These are phyloP conservation scores for Trifolium repens DNA, from an alignment of 306 rosid species.

Conservation along the genomic window DNA sequence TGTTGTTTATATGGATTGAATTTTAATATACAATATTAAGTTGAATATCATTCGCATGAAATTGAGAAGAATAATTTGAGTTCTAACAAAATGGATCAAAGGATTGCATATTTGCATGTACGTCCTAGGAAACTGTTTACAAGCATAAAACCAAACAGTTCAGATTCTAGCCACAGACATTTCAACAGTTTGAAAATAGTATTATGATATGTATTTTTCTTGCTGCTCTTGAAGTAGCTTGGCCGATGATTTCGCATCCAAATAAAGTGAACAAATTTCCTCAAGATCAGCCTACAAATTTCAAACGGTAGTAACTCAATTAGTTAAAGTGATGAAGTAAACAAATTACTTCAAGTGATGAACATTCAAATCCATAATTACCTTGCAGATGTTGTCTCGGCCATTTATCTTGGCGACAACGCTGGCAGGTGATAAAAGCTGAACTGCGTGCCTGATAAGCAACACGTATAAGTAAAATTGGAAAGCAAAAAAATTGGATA, in stretches of 20 bases:
- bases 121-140: not conserved
- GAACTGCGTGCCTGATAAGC: conserved; percentile 82
- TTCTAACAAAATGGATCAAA: conserved; percentile 5
- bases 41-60: too few species aligned
- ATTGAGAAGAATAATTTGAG: not conserved
- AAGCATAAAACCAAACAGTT: not conserved
- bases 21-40: too few species aligned
- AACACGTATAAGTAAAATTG: conserved; percentile 32
- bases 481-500: conserved; percentile 29
- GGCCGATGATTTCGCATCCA: conserved; percentile 90
- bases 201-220: conserved; percentile 77
- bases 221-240: conserved; percentile 91
- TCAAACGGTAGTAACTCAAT: conserved; percentile 14
- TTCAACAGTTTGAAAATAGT: conserved; percentile 14
- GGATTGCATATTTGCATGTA: not conserved
- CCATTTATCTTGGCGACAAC: conserved; percentile 92
- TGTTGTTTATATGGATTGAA: too few species aligned
- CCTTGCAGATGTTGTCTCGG: conserved; percentile 90
- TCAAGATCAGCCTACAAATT: conserved; percentile 75
- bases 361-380: conserved; percentile 40
- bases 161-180: conserved; percentile 4
- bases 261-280: conserved; percentile 72
- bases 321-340: not conserved
- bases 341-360: conserved; percentile 5
- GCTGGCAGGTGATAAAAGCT: conserved; percentile 88